Evolutionary conservation across 352 stramenopile species (phyloP), one percentile per base, ranked within the genome.

Genomic region (Globisporangium heterothallicum): DNA sequence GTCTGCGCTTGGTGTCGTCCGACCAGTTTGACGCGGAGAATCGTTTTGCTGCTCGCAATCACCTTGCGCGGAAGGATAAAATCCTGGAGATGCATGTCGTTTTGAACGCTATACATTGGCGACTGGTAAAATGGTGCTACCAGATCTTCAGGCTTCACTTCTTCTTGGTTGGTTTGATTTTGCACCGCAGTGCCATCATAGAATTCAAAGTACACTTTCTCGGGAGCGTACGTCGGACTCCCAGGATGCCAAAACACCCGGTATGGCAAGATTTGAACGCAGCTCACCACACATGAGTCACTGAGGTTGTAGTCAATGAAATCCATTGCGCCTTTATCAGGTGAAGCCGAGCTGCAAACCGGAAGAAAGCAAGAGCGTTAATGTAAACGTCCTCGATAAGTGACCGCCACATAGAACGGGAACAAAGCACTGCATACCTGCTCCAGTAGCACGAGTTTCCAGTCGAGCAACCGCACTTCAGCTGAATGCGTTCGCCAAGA

Each of bases 391-490:
- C n/a, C n/a, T n/a, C n/a, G n/a, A n/a, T n/a, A n/a, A n/a, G n/a
- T n/a, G n/a, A n/a, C n/a, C n/a, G 6, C 2, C 18, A 16, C 59
- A 30, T 22, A 29, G 2, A 38, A 19, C n/a, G 3, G 4, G 12
- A 51, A n/a, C 18, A 51, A 48, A 41, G 26, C 7, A 42, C 53
- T n/a, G n/a, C n/a, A 24, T 60, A 76, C 67, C 68, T 92, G 72
- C 83, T 93, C 83, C 83, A 93, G 59, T 91, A 93, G 68, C 83
- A 93, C 34, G 75, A 86, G 38, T 74, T 74, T 2, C 76, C 78
- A 4, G 65, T 72, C 4, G 78, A 88, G 58, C 83, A 93, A 21
- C 83, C 80, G 52, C 83, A 92, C 29, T 67, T 65, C 27, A 73
- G 56, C 56, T 88, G 78, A n/a, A 82, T 70, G 12, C 74, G 71